phyloP scores from a whole-genome alignment of 768 basidiomycete genomes.

The Ramaria rubella region DNA sequence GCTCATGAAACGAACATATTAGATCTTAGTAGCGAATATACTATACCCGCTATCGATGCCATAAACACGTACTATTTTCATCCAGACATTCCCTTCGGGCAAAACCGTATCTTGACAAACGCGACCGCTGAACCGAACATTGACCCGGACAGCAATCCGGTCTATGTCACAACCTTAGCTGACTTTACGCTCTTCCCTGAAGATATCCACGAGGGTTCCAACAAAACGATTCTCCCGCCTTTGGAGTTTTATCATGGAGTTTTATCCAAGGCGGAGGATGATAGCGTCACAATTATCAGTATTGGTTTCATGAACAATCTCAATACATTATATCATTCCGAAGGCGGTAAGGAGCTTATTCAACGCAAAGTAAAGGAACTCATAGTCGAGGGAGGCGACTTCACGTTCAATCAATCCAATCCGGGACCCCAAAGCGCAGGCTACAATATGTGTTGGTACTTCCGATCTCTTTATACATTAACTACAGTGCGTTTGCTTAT shows the following conservation, averaged over 20 bases:
- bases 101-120: not conserved
- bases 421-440: not conserved
- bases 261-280: not conserved
- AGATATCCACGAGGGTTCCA: not conserved
- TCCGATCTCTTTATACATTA: not conserved
- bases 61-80: slow-evolving; percentile 1
- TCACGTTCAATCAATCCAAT: not conserved
- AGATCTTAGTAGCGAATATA: not conserved
- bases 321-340: not conserved
- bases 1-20: not conserved
- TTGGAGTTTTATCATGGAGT: not conserved
- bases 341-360: slow-evolving; percentile 1
- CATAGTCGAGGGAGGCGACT: slow-evolving; percentile 1
- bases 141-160: not conserved
- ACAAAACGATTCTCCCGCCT: not conserved
- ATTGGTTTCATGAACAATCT: slow-evolving; percentile 7
- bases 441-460: not conserved
- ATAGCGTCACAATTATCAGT: slow-evolving; percentile 2
- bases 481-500: no score
- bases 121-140: not conserved
- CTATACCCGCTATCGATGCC: slow-evolving; percentile 1
- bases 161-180: not conserved
- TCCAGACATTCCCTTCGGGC: slow-evolving; percentile 1
- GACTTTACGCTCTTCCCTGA: not conserved
- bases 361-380: not conserved